Evolutionary conservation across 108 stramenopile genomes (phyloP).

Genomic region (Chaetoceros muelleri): DNA sequence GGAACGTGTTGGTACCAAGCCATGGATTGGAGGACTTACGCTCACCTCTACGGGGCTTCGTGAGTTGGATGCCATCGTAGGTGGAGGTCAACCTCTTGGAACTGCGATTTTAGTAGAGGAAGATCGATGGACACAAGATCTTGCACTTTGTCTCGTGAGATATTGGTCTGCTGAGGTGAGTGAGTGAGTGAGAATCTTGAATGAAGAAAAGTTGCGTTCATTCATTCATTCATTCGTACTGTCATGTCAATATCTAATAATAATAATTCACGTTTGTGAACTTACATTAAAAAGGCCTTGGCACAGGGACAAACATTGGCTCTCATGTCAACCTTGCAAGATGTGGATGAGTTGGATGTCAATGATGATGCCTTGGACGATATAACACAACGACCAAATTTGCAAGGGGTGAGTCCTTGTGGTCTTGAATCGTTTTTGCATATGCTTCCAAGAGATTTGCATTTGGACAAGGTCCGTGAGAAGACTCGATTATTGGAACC

Average conservation of each 20-base stretch:
- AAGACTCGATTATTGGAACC: conserved; percentile 4
- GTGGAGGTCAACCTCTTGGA: conserved; percentile 68
- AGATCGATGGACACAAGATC: conserved; percentile 69
- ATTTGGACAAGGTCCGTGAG: conserved; percentile 50
- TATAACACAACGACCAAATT: background rate
- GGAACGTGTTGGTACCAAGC: conserved; percentile 27
- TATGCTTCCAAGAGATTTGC: conserved; percentile 55
- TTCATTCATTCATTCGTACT: too few species aligned
- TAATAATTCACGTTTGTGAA: too few species aligned
- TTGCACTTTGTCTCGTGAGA: conserved; percentile 38
- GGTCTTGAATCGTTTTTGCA: conserved; percentile 15
- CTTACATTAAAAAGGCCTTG: conserved; percentile 13
- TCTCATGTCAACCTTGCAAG: conserved; percentile 10
- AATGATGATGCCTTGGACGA: background rate
- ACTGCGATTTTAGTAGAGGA: conserved; percentile 57
- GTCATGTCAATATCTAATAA: too few species aligned
- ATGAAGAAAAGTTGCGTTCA: too few species aligned
- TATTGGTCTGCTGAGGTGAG: conserved; percentile 78
- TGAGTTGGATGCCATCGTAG: conserved; percentile 62
- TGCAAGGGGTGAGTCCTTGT: background rate
- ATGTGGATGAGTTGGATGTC: too few species aligned
- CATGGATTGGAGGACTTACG: conserved; percentile 39
- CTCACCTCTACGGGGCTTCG: conserved; percentile 65
- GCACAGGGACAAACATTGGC: conserved; percentile 26
- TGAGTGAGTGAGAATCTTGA: background rate